phyloP scores from a whole-genome alignment of 331 rosid species.

The Pyracantha coccinea region DNA sequence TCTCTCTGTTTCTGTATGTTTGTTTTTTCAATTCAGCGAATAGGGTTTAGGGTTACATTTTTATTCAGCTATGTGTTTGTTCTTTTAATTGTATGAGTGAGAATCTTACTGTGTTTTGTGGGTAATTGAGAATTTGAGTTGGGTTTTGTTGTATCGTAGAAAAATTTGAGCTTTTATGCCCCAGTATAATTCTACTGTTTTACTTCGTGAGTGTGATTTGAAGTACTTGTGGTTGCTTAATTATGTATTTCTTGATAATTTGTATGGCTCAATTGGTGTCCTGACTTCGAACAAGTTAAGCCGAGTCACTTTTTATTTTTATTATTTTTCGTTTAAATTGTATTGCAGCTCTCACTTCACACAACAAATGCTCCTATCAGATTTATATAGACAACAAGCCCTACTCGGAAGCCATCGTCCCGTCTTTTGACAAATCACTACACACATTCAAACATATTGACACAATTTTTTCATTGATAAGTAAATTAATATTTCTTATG shows the following conservation, averaged over 20 bases:
- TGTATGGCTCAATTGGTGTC: background rate
- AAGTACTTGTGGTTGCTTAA: background rate
- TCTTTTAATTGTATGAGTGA: background rate
- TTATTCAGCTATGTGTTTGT: background rate
- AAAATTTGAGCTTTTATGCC: background rate
- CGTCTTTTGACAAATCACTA: too few species aligned
- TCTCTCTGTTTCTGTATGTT: background rate
- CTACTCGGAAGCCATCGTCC: too few species aligned
- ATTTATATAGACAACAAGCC: too few species aligned
- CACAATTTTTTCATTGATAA: too few species aligned
- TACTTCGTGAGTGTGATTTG: background rate
- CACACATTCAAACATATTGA: too few species aligned
- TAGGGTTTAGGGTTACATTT: background rate
- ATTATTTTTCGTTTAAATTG: background rate
- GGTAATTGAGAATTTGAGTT: background rate
- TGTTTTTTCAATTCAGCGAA: background rate
- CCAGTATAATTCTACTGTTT: background rate
- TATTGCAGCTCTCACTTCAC: background rate
- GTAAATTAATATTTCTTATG: too few species aligned
- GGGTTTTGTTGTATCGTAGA: background rate
- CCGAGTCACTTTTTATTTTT: too few species aligned
- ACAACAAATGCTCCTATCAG: too few species aligned
- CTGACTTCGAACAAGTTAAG: background rate
- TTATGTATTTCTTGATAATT: background rate
- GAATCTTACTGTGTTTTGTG: background rate